Conservation (phyloP, 805 yeast species). For the Tetrapisispora pingtungensis region DNA sequence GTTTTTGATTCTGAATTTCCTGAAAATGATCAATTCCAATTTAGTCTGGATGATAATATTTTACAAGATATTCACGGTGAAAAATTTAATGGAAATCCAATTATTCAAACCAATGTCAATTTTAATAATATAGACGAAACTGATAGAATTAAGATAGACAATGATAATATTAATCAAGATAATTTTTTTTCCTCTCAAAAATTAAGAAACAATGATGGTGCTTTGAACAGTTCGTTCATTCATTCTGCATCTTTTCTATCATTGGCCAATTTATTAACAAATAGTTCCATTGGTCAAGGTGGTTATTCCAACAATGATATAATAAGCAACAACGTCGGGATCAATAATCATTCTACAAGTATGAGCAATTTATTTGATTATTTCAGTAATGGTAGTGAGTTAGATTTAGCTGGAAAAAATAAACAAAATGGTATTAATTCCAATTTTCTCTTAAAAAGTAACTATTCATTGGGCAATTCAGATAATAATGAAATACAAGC, state of each 20-base stretch:
- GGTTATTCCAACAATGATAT: slow-evolving; percentile 3
- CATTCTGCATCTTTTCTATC: slow-evolving; percentile 3
- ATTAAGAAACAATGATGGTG: neutral
- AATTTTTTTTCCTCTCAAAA: neutral
- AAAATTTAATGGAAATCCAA: neutral
- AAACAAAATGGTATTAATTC: neutral
- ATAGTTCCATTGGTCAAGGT: slow-evolving; percentile 3
- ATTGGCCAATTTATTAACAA: slow-evolving; percentile 3
- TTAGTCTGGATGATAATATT: slow-evolving; percentile 17
- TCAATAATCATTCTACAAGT: slow-evolving; percentile 3
- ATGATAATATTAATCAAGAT: neutral
- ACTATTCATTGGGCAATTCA: neutral
- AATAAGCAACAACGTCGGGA: neutral
- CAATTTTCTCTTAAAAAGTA: neutral
- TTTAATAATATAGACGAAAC: neutral
- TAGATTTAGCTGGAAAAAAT: neutral
- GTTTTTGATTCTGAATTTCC: slow-evolving; percentile 21
- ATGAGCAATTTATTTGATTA: slow-evolving; percentile 5
- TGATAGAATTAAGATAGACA: neutral
- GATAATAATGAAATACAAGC: neutral
- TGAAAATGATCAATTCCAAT: slow-evolving; percentile 16
- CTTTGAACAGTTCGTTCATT: neutral
- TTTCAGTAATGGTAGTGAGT: slow-evolving; percentile 1
- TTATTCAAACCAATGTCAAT: neutral
- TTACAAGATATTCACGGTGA: neutral